Evolutionary conservation across 1,139 yeast species (phyloP).

Genomic region (Saccharomyces hybrid): DNA sequence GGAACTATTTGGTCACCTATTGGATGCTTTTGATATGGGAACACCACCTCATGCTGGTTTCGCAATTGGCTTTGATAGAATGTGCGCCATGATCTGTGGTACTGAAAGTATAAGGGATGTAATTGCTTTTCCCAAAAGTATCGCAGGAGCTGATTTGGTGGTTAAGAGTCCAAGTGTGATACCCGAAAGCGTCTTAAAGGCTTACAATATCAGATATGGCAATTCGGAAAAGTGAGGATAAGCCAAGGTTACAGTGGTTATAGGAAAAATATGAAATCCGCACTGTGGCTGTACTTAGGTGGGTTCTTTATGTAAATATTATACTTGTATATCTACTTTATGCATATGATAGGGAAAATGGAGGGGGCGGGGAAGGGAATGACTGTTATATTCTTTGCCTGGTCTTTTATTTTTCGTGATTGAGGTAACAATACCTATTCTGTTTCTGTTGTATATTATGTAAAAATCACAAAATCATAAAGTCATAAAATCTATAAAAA

Average conservation of each 20-base stretch:
- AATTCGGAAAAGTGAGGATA: not conserved
- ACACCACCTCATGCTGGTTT: constrained; percentile 99
- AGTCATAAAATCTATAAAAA: not conserved
- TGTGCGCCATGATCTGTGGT: constrained; percentile 83
- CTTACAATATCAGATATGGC: constrained; percentile 38
- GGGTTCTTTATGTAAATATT: not conserved
- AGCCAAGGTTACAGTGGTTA: not conserved
- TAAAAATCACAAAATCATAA: not conserved
- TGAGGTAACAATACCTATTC: no score
- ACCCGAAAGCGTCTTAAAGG: constrained; percentile 39
- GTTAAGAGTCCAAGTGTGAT: constrained; percentile 79
- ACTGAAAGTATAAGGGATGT: constrained; percentile 78
- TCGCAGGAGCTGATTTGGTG: constrained; percentile 79
- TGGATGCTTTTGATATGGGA: constrained; percentile 76
- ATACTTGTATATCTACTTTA: not conserved
- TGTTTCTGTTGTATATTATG: not conserved
- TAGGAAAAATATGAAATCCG: no score
- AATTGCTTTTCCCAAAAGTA: constrained; percentile 91
- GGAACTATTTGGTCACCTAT: constrained; percentile 71
- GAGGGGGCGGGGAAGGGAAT: no score
- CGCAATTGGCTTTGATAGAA: constrained; percentile 88
- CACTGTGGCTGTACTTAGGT: not conserved
- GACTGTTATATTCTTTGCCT: no score
- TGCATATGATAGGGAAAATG: no score
- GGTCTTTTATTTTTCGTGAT: no score